Base-by-base conservation (phyloP, 2,329 filamentous ascomycete genomes). In the Chaetomiaceae sp. region DNA sequence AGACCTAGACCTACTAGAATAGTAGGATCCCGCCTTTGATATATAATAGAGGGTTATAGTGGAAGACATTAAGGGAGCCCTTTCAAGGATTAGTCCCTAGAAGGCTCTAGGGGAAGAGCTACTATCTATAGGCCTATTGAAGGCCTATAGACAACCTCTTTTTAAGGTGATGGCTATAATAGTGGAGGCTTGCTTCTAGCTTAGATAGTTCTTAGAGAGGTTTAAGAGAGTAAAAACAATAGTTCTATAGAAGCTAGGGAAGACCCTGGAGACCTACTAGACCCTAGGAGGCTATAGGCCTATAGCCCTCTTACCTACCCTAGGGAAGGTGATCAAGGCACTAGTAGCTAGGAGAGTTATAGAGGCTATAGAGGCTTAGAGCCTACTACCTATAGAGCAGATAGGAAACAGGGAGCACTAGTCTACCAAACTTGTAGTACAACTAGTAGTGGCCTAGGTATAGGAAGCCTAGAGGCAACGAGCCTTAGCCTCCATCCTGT, bases 251-350 rank as follows among this genome's bases (percentile, higher is more conserved):
- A 48, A 48, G 34, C 21, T 25, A 9, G 34, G 37, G 17, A 48
- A 40, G 17, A n/a, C 37, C 13, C 45, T 16, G 14, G 16, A 13
- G 41, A 34, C 17, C n/a, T 48, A 48, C 17, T 37, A 17, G 12
- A 48, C 45, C 7, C 45, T 25, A n/a, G 45, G 23, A 41, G 27
- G 45, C 20, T 49, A 49, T 10, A 49, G 46, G 46, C 46, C 46
- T 17, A 49, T 49, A 9, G 39, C 46, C 6, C 39, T 49, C 17
- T 30, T 49, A 43, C 46, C 38, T 7, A 49, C 46, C 14, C 8
- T 49, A 4, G 37, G 46, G 19, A 49, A 49, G 39, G 35, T 49
- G 1, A 49, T 49, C 33, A 38, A 49, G 46, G 16, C 46, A 35
- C n/a, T 49, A 20, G 33, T 43, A 7, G 40, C 38, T 7, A n/a